Percentiles rank a stretch among this genome's conserved stretches.
phyloP scores from a whole-genome alignment of 768 basidiomycete species.

The Boletellus emodensis region DNA sequence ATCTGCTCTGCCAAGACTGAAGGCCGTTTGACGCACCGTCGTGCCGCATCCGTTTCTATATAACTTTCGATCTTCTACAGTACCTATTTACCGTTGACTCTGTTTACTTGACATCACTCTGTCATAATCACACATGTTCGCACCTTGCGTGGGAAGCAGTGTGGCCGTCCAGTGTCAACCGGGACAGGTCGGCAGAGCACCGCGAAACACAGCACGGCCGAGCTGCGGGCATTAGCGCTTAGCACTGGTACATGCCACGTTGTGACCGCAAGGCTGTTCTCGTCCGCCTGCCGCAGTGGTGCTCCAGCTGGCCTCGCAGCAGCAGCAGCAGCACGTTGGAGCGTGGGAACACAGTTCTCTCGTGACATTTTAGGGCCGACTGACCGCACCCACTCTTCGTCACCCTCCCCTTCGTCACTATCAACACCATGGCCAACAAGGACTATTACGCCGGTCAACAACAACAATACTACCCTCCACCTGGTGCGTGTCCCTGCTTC shows the following conservation, averaged over 20 bases:
- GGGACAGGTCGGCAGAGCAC: conserved; percentile 3
- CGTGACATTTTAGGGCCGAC: conserved; percentile 24
- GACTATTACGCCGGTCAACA: conserved; percentile 62
- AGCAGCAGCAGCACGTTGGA: neutral
- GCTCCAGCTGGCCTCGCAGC: neutral
- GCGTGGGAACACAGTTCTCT: conserved; percentile 19
- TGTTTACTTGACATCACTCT: conserved; percentile 13
- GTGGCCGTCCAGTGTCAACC: no score
- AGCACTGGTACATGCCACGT: conserved; percentile 8
- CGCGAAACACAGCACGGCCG: conserved; percentile 9
- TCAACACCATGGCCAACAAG: conserved; percentile 58
- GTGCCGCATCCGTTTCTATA: conserved; percentile 19
- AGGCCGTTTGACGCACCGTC: conserved; percentile 8
- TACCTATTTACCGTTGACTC: conserved; percentile 22
- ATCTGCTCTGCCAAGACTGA: conserved; percentile 1
- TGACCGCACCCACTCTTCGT: conserved; percentile 5
- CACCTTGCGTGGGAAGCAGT: conserved; percentile 18
- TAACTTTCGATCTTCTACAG: conserved; percentile 27
- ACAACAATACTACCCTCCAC: conserved; percentile 53
- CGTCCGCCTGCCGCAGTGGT: neutral
- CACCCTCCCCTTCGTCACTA: conserved; percentile 14
- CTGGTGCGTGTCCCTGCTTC: conserved; percentile 35
- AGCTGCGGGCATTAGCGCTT: neutral
- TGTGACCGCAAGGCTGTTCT: conserved; percentile 17
- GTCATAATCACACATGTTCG: conserved; percentile 20